Evolutionary conservation across 106 monocot genomes (phyloP), one percentile per base, ranked within the genome.

Genomic region (Posidonia australis): DNA sequence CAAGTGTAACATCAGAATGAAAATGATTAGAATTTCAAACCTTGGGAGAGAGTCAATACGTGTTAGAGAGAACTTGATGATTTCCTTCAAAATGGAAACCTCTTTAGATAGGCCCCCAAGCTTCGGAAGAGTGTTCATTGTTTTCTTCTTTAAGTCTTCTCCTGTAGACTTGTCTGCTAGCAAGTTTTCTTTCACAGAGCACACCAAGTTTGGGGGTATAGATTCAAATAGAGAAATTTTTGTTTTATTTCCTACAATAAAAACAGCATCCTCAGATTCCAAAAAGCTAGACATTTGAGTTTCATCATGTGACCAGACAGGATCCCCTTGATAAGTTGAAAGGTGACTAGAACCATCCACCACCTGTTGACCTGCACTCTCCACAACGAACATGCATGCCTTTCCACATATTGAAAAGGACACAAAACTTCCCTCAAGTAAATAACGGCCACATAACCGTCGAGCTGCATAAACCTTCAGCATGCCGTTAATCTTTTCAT

Each of bases 61-160:
- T 14, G 30, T 60, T 62, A 96, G 67, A 57, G 96, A 86, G 75
- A 84, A 84, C 24, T 49, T 72, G 52, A 96, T 87, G 22, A 90
- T 82, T 63, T 87, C 84, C 42, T 84, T 84, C 62, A 96, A 72
- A 66, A 67, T 68, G n/a, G 72, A 56, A 80, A 70, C 76, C 69
- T 96, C 90, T 76, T 90, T 96, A 18, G 84, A 80, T 63, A 96
- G 69, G 31, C 96, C 90, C 65, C 96, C 90, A 65, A 90, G 70
- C 72, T 21, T 86, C 63, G 80, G 78, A 56, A 60, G 19, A 61
- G 63, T 46, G 44, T 19, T 23, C 26, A 32, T 49, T 51, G 67
- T 60, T 45, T 45, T 70, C 24, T 64, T 66, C 51, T 46, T 44
- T 25, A 66, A 44, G n/a, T 57, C 64, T 28, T 62, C 44, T 58